Percentiles rank a stretch among this genome's conserved stretches.
phyloP scores from a whole-genome alignment of 2,329 filamentous ascomycete genomes.

The Ascochyta pisi region DNA sequence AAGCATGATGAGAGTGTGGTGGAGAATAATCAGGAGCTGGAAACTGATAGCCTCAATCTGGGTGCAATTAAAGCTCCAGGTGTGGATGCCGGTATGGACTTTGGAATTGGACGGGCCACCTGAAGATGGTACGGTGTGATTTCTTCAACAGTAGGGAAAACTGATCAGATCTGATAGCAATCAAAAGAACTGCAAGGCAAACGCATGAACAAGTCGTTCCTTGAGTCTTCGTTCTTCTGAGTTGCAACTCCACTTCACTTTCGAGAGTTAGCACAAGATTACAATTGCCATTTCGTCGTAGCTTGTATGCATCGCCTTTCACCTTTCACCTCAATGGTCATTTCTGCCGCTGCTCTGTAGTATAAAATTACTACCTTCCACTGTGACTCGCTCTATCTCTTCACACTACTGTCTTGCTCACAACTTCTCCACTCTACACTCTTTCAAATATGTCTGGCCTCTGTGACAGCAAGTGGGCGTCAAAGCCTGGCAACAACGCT shows the following conservation, averaged over 20 bases:
- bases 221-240: not conserved
- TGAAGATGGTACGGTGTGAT: not conserved
- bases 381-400: not conserved
- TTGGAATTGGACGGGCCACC: not conserved
- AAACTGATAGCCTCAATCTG: not conserved
- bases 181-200: not conserved
- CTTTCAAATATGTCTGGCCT: not conserved
- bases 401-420: not conserved
- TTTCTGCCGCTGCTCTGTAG: too few species aligned
- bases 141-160: not conserved
- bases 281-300: not conserved
- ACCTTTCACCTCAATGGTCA: not conserved
- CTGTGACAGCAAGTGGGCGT: not conserved
- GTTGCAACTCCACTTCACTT: not conserved
- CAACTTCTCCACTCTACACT: not conserved
- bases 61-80: conserved; percentile 12
- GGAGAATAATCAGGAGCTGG: not conserved
- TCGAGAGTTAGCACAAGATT: not conserved
- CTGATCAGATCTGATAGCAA: not conserved
- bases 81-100: not conserved
- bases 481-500: not conserved
- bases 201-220: too few species aligned
- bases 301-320: not conserved
- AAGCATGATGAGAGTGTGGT: not conserved
- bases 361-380: too few species aligned